A percentile compares a stretch with the other conserved stretches of the same genome.
phyloP scores from a whole-genome alignment of 2,329 filamentous ascomycete species.

The Hawksworthiomyces lignivorus region DNA sequence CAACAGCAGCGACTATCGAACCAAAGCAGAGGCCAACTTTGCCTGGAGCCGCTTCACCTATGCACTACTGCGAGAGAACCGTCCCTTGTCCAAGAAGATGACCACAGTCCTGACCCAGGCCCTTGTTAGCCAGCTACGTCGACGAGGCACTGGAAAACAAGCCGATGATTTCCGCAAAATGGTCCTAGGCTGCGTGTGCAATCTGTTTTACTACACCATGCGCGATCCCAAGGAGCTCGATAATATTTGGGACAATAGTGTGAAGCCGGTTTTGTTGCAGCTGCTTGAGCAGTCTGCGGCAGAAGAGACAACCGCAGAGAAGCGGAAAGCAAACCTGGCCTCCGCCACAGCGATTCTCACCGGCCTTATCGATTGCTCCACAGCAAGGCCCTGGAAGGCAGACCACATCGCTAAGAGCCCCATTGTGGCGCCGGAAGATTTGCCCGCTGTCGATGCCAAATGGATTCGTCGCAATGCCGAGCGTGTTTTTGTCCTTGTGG shows the following conservation, averaged over 20 bases:
- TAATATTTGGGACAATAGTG: slow-evolving; percentile 68
- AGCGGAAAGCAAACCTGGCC: slow-evolving; percentile 38
- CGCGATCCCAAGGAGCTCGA: slow-evolving; percentile 61
- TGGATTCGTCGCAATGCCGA: slow-evolving; percentile 72
- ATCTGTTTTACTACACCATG: slow-evolving; percentile 75
- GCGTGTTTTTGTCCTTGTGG: slow-evolving; percentile 55
- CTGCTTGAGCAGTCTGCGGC: slow-evolving; percentile 38
- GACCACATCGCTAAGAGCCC: slow-evolving; percentile 58
- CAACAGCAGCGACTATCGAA: slow-evolving; percentile 64
- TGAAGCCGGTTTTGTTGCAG: slow-evolving; percentile 55
- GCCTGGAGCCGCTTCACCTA: slow-evolving; percentile 85
- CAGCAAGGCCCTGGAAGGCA: slow-evolving; percentile 62
- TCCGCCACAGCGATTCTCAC: slow-evolving; percentile 63
- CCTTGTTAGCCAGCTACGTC: slow-evolving; percentile 57
- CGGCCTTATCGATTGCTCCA: slow-evolving; percentile 58
- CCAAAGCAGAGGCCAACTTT: slow-evolving; percentile 68
- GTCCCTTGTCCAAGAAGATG: slow-evolving; percentile 48
- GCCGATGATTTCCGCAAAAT: slow-evolving; percentile 49
- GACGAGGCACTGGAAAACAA: slow-evolving; percentile 50
- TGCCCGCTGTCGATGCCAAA: slow-evolving; percentile 76
- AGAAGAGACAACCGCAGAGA: slow-evolving; percentile 20
- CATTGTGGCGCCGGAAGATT: slow-evolving; percentile 58
- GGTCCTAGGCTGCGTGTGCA: slow-evolving; percentile 65
- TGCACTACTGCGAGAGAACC: slow-evolving; percentile 57
- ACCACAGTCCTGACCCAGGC: slow-evolving; percentile 52